These are phyloP conservation scores for Moricandia arvensis DNA, from an alignment of 345 rosid genomes.

Conservation along the genomic window DNA sequence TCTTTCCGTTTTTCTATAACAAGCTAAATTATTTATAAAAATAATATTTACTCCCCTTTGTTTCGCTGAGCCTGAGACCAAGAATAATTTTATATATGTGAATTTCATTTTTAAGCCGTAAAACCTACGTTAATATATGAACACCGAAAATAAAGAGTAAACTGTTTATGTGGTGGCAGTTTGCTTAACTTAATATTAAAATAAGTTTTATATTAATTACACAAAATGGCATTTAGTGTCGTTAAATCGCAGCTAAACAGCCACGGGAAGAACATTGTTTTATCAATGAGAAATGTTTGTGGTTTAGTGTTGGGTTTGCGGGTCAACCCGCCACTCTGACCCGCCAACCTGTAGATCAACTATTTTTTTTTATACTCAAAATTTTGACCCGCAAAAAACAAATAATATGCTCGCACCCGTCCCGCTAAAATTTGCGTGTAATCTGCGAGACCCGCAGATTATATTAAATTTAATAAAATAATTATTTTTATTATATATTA, in stretches of 20 bases:
- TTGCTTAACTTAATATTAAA: too few relatives aligned
- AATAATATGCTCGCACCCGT: too few relatives aligned
- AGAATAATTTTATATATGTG: background rate
- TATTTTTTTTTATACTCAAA: too few relatives aligned
- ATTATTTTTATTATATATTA: too few relatives aligned
- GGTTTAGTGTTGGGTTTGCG: too few relatives aligned
- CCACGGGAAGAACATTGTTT: background rate
- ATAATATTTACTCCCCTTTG: background rate
- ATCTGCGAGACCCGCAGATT: too few relatives aligned
- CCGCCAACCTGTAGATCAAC: too few relatives aligned
- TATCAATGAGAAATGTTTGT: background rate
- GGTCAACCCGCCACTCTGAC: too few relatives aligned
- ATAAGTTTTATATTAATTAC: too few relatives aligned
- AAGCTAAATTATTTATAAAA: background rate
- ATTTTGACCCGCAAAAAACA: too few relatives aligned
- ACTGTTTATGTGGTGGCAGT: background rate
- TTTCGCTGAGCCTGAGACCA: background rate
- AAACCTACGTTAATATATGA: background rate
- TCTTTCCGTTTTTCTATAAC: background rate
- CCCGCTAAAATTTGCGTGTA: too few relatives aligned
- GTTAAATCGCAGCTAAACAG: background rate
- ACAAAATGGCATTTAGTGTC: background rate
- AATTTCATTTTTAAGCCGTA: background rate
- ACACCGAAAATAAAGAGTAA: background rate
- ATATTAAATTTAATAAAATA: too few relatives aligned